Percentiles rank a stretch among this genome's conserved stretches.
Conservation (phyloP, 805 yeast genomes). For the Cyberlindnera mississippiensis region DNA sequence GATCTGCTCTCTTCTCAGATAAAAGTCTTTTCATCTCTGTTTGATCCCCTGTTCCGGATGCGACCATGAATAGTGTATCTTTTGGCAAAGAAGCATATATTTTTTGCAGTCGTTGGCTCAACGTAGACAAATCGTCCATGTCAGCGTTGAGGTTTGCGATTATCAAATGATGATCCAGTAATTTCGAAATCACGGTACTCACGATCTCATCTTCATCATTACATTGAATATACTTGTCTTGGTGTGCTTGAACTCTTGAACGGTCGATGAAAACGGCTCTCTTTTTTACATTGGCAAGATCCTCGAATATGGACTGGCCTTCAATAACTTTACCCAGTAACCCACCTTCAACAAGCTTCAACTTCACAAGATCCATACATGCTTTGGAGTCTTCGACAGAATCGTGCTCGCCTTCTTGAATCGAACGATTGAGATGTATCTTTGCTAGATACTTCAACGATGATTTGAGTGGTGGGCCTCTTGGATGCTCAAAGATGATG, state of each 20-base stretch:
- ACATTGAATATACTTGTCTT: constrained; percentile 37
- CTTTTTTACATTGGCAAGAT: constrained; percentile 31
- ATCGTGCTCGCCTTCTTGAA: constrained; percentile 78
- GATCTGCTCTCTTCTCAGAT: constrained; percentile 38
- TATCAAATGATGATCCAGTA: constrained; percentile 36
- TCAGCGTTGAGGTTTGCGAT: constrained; percentile 54
- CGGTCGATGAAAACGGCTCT: constrained; percentile 34
- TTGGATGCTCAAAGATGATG: constrained; percentile 66
- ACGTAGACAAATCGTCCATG: constrained; percentile 1
- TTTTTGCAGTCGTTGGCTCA: constrained; percentile 42
- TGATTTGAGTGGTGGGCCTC: constrained; percentile 81
- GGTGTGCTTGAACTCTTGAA: constrained; percentile 24
- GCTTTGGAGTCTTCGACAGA: constrained; percentile 83
- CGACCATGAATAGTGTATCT: constrained; percentile 55
- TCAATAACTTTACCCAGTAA: constrained; percentile 53
- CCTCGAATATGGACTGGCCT: constrained; percentile 40
- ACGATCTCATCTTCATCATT: constrained; percentile 58
- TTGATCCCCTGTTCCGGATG: constrained; percentile 63
- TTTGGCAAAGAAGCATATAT: constrained; percentile 53
- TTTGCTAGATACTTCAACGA: constrained; percentile 68
- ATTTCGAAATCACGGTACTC: constrained; percentile 31
- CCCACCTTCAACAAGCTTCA: constrained; percentile 64
- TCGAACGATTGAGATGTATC: constrained; percentile 48
- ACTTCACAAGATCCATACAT: constrained; percentile 70
- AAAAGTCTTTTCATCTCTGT: constrained; percentile 43